Evolutionary conservation across 768 basidiomycete species (phyloP).

Genomic region (Paxillus rubicundulus): DNA sequence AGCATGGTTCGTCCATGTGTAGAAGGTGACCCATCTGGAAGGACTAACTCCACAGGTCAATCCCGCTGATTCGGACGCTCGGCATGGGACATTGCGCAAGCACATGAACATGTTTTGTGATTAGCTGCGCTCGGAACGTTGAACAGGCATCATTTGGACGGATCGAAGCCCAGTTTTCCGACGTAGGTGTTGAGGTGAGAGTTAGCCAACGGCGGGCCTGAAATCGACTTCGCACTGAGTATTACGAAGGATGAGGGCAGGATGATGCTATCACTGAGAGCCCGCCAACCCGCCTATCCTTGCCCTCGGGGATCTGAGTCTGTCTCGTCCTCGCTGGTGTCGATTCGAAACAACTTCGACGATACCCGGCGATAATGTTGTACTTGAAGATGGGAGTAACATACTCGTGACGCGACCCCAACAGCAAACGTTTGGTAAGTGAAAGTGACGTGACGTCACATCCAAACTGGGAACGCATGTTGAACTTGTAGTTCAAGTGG

Average conservation of each 20-base stretch:
- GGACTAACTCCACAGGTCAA: constrained; percentile 13
- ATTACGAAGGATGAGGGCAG: too few relatives aligned
- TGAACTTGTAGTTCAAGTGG: constrained; percentile 13
- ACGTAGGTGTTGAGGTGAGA: constrained; percentile 16
- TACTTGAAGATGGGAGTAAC: background rate
- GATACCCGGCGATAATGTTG: too few relatives aligned
- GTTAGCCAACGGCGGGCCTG: constrained; percentile 16
- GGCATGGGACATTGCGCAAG: constrained; percentile 20
- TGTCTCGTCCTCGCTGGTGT: too few relatives aligned
- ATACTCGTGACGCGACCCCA: too few relatives aligned
- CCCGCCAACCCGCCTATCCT: too few relatives aligned
- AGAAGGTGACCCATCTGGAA: background rate
- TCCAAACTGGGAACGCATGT: constrained; percentile 13
- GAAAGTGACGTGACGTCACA: constrained; percentile 19
- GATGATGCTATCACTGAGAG: too few relatives aligned
- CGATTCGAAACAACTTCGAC: too few relatives aligned
- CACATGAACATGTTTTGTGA: constrained; percentile 21
- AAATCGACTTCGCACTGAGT: too few relatives aligned
- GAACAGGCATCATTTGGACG: background rate
- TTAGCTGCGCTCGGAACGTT: constrained; percentile 20
- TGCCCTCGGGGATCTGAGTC: too few relatives aligned
- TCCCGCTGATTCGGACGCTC: background rate
- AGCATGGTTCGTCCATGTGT: constrained; percentile 14
- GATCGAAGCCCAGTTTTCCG: too few relatives aligned
- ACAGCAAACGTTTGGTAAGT: too few relatives aligned